Evolutionary conservation across 495 filamentous ascomycete genomes (phyloP), one percentile per base, ranked within the genome.

Genomic region (Haplographium delicatum): DNA sequence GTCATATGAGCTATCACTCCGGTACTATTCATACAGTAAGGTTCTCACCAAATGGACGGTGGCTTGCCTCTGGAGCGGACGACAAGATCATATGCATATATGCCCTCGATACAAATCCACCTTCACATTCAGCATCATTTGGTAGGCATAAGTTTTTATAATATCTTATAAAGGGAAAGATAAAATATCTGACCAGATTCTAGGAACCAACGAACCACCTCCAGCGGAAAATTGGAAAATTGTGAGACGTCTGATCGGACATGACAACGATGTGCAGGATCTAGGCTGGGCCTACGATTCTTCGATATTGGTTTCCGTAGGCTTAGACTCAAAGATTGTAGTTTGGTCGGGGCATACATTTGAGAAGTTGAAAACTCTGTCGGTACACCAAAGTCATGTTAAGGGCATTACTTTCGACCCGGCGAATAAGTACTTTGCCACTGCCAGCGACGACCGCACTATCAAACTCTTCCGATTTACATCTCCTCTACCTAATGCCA

Each of bases 31-130:
- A 96, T 64, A 88, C 90, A 0, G 93, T 97, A 42, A 86, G 93
- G 44, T 99, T 99, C 67, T 95, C 91, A 11, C 84, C 87, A 4
- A 96, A 91, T 61, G 86, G 88, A 27, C 86, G 85, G 60, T 97
- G 96, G 62, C 78, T 99, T 42, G 93, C 94, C 16, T 96, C 90
- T 3, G 93, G 93, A 44, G 94, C 94, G 47, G 93, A 99, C 66
- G 93, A 99, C 66, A 95, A 96, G 71, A 89, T 99, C 57, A 90
- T 99, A 45, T 95, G 93, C 62, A 86, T 99, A 45, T 99, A 99
- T 65, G 80, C 84, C 37, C 77, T 96, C 37, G 93, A 98, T 63
- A 76, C 82, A 16, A 87, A 83, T 54, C 83, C 87, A 4, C 85
- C 88, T 0, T 78, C 85, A 13, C 82, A 84, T 63, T 70, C 80